A percentile compares a stretch with the other conserved stretches of the same genome.
These are phyloP conservation scores for Thuja plicata DNA, from an alignment of 83 land plant species.

Conservation along the genomic window DNA sequence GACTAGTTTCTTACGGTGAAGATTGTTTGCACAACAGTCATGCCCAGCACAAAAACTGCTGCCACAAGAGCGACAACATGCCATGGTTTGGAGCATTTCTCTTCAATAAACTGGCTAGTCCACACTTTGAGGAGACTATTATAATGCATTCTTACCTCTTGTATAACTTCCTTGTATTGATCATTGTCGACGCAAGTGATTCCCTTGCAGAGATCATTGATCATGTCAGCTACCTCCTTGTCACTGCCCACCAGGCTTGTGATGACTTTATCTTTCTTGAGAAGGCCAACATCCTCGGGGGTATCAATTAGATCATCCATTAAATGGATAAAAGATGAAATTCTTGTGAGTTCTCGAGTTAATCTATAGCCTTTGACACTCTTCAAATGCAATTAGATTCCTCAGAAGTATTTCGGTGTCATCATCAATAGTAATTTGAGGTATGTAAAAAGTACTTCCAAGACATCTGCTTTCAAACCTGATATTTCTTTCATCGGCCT, in stretches of 20 bases:
- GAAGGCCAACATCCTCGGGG: slow-evolving; percentile 19
- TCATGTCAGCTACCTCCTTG: slow-evolving; percentile 16
- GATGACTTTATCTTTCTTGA: slow-evolving; percentile 4
- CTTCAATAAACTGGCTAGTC: not conserved
- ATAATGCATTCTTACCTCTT: no score
- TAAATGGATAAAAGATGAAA: slow-evolving; percentile 13
- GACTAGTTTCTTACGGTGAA: no score
- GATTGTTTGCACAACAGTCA: not conserved
- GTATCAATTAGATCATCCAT: slow-evolving; percentile 34
- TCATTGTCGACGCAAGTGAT: not conserved
- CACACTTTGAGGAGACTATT: no score
- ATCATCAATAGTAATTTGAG: no score
- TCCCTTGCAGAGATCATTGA: slow-evolving; percentile 18
- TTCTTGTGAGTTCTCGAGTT: slow-evolving; percentile 11
- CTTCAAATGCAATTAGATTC: no score
- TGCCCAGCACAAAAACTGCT: not conserved
- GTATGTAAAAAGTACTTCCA: no score
- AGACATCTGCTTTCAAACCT: no score
- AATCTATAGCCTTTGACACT: no score
- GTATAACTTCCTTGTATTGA: not conserved
- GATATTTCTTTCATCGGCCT: no score
- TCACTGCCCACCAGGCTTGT: no score
- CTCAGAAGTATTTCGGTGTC: no score
- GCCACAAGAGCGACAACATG: no score
- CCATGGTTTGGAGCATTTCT: not conserved